Conservation (phyloP, 345 rosid species). For the Gossypioides kirkii region DNA sequence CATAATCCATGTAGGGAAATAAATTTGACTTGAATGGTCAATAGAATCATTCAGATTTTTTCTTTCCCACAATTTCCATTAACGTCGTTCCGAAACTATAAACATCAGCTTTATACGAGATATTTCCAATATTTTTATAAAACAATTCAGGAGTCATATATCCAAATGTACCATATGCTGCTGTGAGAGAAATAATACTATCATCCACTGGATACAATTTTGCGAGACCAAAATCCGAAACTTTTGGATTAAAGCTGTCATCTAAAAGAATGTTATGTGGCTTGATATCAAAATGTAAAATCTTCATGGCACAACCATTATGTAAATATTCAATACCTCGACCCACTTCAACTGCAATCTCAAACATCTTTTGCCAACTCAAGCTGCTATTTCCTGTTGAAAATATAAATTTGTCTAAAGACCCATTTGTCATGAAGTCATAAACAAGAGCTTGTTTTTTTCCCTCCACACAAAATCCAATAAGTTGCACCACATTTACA, state of each 20-base stretch:
- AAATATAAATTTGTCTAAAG: background rate
- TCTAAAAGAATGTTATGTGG: conserved; percentile 19
- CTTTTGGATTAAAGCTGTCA: background rate
- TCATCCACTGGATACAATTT: background rate
- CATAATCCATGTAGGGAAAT: conserved; percentile 11
- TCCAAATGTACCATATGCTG: conserved; percentile 22
- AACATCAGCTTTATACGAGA: conserved; percentile 4
- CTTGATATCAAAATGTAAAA: conserved; percentile 20
- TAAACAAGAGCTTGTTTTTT: conserved; percentile 19
- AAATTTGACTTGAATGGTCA: conserved; percentile 6
- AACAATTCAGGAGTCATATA: conserved; percentile 1
- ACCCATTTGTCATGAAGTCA: background rate
- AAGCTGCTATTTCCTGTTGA: background rate
- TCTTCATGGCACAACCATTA: conserved; percentile 16
- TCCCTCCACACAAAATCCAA: conserved; percentile 16
- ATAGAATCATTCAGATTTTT: background rate
- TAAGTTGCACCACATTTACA: conserved; percentile 26
- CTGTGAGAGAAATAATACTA: conserved; percentile 6
- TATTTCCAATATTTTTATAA: background rate
- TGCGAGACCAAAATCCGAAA: conserved; percentile 14
- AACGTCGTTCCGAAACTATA: background rate
- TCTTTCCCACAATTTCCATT: background rate
- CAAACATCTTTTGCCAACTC: conserved; percentile 19
- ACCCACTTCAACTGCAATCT: conserved; percentile 15
- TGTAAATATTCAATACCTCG: conserved; percentile 21